Base-by-base conservation (phyloP, 495 filamentous ascomycete genomes). In the Xylaria palmicola region DNA sequence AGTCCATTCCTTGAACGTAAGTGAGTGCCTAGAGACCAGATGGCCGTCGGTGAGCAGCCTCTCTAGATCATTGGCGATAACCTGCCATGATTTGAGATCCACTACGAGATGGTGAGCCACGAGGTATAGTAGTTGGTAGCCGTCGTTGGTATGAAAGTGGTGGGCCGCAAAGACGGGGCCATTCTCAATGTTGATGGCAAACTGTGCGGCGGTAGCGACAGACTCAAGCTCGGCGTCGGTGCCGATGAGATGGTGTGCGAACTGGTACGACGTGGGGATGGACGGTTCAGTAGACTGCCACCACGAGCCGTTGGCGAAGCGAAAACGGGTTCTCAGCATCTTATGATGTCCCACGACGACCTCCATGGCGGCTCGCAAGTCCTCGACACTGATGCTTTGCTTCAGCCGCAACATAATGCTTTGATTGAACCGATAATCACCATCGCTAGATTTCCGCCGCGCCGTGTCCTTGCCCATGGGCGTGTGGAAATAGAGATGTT, bases 321-420 rank as follows among this genome's bases (percentile, higher is more conserved):
- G 72, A 63, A 88, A 90, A 6, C 88, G 82, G n/a, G 83, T 82
- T 24, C 88, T 79, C n/a, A 92, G 78, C 89, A 91, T 91, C 4
- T 87, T 83, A 59, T 92, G 89, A 6, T 85, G 83, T 0, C 70
- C 74, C 13, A 90, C 79, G 9, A 90, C 71, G 0, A 80, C 78
- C 52, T 86, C 81, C 41, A 88, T 67, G 1, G 86, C 85, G 15
- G 76, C 73, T 1, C 68, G 70, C 4, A 91, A 65, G 8, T 80
- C 79, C 3, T 71, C 60, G 10, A 81, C 68, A 12, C 79, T 71
- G 30, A 86, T 70, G 2, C 64, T 66, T 59, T 75, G 77, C 47
- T 78, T 85, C 13, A 91, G 56, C 3, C 83, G 80, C 3, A 89
- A 76, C 0, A 89, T 68, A 39, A 90, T 77, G 54, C 88, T 88